Conservation (phyloP, 108 stramenopile genomes). For the Asterionellopsis glacialis region DNA sequence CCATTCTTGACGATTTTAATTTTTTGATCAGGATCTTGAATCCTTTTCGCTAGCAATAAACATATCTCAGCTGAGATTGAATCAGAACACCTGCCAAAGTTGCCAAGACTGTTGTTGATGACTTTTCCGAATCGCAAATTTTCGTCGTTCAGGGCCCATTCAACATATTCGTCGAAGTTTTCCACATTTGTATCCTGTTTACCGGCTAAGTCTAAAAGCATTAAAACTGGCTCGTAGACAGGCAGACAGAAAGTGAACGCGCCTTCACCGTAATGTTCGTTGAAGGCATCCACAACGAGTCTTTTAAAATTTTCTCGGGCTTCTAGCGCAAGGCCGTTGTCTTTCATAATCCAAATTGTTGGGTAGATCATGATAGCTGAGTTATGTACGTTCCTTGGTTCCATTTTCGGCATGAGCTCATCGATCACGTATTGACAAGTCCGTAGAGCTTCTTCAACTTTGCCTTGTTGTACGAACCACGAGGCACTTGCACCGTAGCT, state of each 20-base stretch:
- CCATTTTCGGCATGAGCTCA: slow-evolving; percentile 53
- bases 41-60: slow-evolving; percentile 15
- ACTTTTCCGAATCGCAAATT: slow-evolving; percentile 20
- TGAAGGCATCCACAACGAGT: slow-evolving; percentile 37
- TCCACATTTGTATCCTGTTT: slow-evolving; percentile 19
- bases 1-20: slow-evolving; percentile 17
- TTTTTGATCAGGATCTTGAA: slow-evolving; percentile 11
- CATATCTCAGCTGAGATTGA: slow-evolving; percentile 38
- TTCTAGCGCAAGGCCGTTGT: slow-evolving; percentile 34
- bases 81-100: slow-evolving; percentile 22
- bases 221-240: slow-evolving; percentile 42
- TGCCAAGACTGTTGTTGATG: slow-evolving; percentile 18
- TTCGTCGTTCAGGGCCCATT: slow-evolving; percentile 48
- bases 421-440: slow-evolving; percentile 44
- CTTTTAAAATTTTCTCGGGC: slow-evolving; percentile 35
- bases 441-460: slow-evolving; percentile 33
- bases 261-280: slow-evolving; percentile 34
- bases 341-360: slow-evolving; percentile 42
- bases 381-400: slow-evolving; percentile 47
- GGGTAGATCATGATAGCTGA: slow-evolving; percentile 46
- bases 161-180: slow-evolving; percentile 40
- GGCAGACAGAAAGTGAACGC: slow-evolving; percentile 40
- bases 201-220: slow-evolving; percentile 41
- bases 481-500: slow-evolving; percentile 40
- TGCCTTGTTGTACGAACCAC: slow-evolving; percentile 32